Evolutionary conservation across 257 asterid genomes (phyloP).

Genomic region (Eustoma russellianum): DNA sequence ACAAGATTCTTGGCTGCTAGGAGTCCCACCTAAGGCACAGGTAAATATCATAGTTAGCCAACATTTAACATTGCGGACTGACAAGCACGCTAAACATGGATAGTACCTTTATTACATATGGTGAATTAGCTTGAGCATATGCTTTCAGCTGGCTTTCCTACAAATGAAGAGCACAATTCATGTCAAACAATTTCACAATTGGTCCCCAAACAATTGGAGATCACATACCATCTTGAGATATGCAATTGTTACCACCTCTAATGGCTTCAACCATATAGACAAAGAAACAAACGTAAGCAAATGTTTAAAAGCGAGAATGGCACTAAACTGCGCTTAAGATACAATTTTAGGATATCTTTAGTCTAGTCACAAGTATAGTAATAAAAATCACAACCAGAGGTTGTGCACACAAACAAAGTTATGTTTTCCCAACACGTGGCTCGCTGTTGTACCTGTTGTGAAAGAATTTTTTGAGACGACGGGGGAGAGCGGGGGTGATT

Average conservation of each 20-base stretch:
- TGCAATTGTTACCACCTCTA: not conserved
- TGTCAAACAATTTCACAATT: constrained; percentile 62
- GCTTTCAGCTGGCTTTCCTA: constrained; percentile 48
- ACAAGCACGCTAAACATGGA: not conserved
- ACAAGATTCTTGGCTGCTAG: constrained; percentile 87
- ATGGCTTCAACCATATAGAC: not conserved
- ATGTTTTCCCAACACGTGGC: too few species aligned
- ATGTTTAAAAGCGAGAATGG: too few species aligned
- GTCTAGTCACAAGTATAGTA: too few species aligned
- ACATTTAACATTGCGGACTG: not conserved
- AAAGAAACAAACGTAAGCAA: too few species aligned
- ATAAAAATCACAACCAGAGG: too few species aligned
- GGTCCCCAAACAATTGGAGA: constrained; percentile 26
- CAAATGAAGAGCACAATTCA: constrained; percentile 77
- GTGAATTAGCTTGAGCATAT: constrained; percentile 34
- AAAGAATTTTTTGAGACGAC: too few species aligned
- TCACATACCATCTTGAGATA: constrained; percentile 4
- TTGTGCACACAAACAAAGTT: too few species aligned
- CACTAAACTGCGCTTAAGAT: too few species aligned
- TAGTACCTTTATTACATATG: constrained; percentile 67
- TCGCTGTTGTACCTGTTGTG: too few species aligned
- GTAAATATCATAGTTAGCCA: too few species aligned
- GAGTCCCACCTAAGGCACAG: constrained; percentile 64
- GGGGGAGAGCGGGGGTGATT: too few species aligned
- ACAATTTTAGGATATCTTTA: too few species aligned